phyloP scores from a whole-genome alignment of 768 basidiomycete species.

The Psilocybe tampanensis region DNA sequence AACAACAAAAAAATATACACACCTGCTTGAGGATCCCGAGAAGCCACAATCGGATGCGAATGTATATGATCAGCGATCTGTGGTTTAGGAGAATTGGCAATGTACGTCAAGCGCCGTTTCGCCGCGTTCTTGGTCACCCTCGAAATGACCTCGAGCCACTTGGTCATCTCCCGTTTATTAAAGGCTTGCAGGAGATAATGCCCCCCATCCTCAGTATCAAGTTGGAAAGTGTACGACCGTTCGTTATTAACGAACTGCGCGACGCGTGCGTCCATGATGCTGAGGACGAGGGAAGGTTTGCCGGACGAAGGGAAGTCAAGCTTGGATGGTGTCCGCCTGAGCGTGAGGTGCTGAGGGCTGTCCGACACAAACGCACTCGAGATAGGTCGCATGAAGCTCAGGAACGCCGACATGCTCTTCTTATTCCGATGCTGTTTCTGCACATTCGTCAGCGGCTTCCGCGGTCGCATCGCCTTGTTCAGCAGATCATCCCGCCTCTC shows the following conservation, averaged over 20 bases:
- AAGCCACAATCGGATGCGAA: conserved; percentile 53
- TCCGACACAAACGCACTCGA: conserved; percentile 84
- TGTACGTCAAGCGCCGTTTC: conserved; percentile 78
- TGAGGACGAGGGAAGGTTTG: conserved; percentile 77
- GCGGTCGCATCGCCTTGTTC: conserved; percentile 72
- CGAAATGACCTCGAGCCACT: conserved; percentile 78
- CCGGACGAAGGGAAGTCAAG: conserved; percentile 73
- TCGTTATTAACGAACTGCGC: conserved; percentile 77
- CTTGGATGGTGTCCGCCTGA: conserved; percentile 68
- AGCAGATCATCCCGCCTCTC: conserved; percentile 79
- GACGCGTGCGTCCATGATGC: conserved; percentile 71
- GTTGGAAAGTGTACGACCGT: conserved; percentile 79
- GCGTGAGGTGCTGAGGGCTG: conserved; percentile 39
- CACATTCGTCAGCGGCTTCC: conserved; percentile 42
- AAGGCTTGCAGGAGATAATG: conserved; percentile 79
- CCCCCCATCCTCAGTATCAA: conserved; percentile 87
- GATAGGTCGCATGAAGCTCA: conserved; percentile 87
- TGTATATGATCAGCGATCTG: conserved; percentile 76
- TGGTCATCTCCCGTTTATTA: conserved; percentile 68
- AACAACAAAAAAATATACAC: conserved; percentile 25
- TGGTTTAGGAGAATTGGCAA: conserved; percentile 75
- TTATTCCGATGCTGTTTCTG: conserved; percentile 84
- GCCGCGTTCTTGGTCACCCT: conserved; percentile 73
- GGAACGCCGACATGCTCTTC: conserved; percentile 85
- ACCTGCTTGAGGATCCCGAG: conserved; percentile 80